These are phyloP conservation scores for Stachybotrys echinatus DNA, from an alignment of 2,329 filamentous ascomycete genomes.

Conservation along the genomic window DNA sequence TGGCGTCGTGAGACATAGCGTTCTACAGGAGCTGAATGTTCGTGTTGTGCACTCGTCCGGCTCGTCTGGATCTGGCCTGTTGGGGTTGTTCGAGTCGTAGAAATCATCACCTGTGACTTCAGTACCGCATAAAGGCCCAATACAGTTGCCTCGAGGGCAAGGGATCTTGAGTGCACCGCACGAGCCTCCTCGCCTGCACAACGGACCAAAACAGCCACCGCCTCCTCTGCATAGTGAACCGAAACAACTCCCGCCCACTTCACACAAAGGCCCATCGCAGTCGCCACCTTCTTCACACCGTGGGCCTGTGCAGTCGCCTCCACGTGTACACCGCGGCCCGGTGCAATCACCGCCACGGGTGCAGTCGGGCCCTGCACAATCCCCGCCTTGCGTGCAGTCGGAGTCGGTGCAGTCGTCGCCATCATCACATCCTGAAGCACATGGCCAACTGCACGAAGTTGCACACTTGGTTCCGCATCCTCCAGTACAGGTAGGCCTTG, in stretches of 20 bases:
- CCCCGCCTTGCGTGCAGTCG: too few species aligned
- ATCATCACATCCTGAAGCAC: too few species aligned
- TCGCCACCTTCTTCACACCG: conserved; percentile 4
- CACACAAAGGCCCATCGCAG: conserved; percentile 2
- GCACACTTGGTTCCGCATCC: too few species aligned
- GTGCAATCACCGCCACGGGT: too few species aligned
- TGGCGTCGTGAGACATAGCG: not conserved
- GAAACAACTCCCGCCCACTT: conserved; percentile 3
- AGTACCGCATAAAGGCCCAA: not conserved
- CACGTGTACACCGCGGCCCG: conserved; percentile 1
- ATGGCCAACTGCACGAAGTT: too few species aligned
- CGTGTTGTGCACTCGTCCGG: not conserved
- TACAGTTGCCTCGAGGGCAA: not conserved
- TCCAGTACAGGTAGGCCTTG: too few species aligned
- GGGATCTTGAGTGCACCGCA: too few species aligned
- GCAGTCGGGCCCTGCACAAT: too few species aligned
- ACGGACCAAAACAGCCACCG: conserved; percentile 4
- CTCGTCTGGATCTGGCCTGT: not conserved
- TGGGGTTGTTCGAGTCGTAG: not conserved
- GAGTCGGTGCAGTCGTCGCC: too few species aligned
- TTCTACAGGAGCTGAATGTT: not conserved
- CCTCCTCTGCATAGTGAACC: conserved; percentile 2
- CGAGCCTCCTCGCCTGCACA: not conserved
- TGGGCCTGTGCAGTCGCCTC: conserved; percentile 2
- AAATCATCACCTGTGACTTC: not conserved